A percentile compares a stretch with the other conserved stretches of the same genome.
Conservation (phyloP, 371 early-diverging fungal species). For the Mucor plumbeus region DNA sequence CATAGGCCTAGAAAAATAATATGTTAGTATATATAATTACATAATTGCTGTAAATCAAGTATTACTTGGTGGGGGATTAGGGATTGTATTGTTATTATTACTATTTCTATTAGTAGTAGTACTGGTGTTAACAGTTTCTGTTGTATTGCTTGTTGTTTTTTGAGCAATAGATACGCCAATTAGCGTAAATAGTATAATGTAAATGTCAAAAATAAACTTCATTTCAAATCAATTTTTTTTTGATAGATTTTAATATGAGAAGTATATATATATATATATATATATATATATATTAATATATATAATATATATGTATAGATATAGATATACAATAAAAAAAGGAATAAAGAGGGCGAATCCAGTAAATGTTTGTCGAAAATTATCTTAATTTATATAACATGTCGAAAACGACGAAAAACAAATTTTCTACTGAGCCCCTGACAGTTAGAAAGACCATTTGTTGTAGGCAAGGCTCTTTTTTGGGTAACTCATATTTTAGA, state of each 20-base stretch:
- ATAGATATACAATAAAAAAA: background rate
- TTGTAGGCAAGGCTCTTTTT: background rate
- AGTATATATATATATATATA: background rate
- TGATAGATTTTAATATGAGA: background rate
- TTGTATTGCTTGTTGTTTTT: background rate
- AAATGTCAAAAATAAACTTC: constrained; percentile 8
- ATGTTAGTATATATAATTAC: background rate
- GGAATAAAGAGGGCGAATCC: background rate
- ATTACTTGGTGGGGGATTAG: constrained; percentile 11
- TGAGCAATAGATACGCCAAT: constrained; percentile 13
- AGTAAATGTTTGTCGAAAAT: constrained; percentile 4
- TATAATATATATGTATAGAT: background rate
- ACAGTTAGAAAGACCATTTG: no score
- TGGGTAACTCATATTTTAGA: background rate
- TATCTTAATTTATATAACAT: constrained; percentile 1
- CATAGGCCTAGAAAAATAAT: constrained; percentile 7
- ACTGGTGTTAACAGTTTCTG: background rate
- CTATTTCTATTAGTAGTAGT: background rate
- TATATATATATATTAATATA: background rate
- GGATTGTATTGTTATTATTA: background rate
- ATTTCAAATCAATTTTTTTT: background rate
- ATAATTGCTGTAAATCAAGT: background rate
- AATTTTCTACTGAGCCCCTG: background rate
- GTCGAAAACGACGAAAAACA: constrained; percentile 5
- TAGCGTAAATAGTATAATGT: constrained; percentile 4